Base-by-base conservation (phyloP, 768 basidiomycete genomes). In the Termitomyces sp. region DNA sequence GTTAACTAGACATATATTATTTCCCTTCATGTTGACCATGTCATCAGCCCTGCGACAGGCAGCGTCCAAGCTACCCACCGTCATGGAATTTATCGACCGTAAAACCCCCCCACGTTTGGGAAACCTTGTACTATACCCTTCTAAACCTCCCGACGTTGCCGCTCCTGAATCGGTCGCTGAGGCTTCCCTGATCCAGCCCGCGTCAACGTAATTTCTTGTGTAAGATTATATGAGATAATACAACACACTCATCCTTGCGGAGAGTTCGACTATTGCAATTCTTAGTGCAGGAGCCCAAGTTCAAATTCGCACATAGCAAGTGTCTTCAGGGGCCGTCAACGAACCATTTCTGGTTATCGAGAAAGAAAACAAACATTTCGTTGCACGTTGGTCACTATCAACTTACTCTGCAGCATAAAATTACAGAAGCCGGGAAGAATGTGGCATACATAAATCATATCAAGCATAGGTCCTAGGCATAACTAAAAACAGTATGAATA, bases 31-130 rank as follows among this genome's bases (percentile, higher is more conserved):
- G 17, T 50, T 51, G 38, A 59, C 54, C 35, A 16, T 60, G 31
- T 5, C 34, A 40, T 1, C 57, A 97, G 95, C 92, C 16, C 82
- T 98, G 45, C 87, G 90, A 29, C 86, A 91, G 59, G 95, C 92
- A n/a, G 79, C 89, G 17, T 84, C 82, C 38, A 96, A 95, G 69
- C 80, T 98, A 14, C 95, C 96, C 0, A 87, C 91, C 0, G 78
- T 78, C 49, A 92, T 90, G 73, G 95, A 98, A 68, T 94, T 98
- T 70, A 88, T 98, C 59, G 81, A 77, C 59, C 78, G 79, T 12
- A 67, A 75, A 12, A 77, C 89, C 0, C 85, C 85, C 4, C 88
- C 95, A 38, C 83, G 93, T 1, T 71, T 94, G 12, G 92, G 91
- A 17, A 86, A 78, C 58, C 68, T 90, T 41, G 62, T 90, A 42